Conservation (phyloP, 768 basidiomycete species). For the Leccinum boreale region DNA sequence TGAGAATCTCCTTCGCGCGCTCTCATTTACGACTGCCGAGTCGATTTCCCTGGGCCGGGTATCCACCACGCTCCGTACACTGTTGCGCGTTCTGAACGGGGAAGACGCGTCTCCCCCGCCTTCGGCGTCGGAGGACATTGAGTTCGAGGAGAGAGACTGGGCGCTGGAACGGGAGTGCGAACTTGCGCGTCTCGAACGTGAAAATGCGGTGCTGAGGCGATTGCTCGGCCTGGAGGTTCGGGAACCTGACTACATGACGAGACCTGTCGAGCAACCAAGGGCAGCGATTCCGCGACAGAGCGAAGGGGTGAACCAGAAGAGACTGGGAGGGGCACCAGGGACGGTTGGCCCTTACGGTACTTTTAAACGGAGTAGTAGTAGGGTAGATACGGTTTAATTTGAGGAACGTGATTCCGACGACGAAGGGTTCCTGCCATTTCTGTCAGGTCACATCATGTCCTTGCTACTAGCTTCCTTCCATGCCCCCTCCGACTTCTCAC, state of each 20-base stretch:
- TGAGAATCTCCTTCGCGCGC: slow-evolving; percentile 53
- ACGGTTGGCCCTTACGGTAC: slow-evolving; percentile 44
- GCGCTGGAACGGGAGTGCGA: slow-evolving; percentile 90
- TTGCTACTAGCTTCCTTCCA: slow-evolving; percentile 10
- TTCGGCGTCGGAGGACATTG: slow-evolving; percentile 5
- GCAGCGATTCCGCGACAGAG: slow-evolving; percentile 10
- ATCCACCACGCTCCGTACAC: slow-evolving; percentile 63
- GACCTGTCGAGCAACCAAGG: slow-evolving; percentile 12
- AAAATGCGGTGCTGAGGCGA: slow-evolving; percentile 78
- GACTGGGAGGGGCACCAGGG: slow-evolving; percentile 34
- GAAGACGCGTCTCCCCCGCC: slow-evolving; percentile 43
- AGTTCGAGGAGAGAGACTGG: slow-evolving; percentile 46
- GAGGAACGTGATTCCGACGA: neutral
- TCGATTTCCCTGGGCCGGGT: slow-evolving; percentile 69
- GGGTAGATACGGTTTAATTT: slow-evolving; percentile 9
- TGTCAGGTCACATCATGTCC: slow-evolving; percentile 2
- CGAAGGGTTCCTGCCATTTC: slow-evolving; percentile 12
- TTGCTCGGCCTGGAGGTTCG: slow-evolving; percentile 54
- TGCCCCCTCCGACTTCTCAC: neutral
- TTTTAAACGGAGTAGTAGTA: slow-evolving; percentile 34
- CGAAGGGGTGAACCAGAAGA: slow-evolving; percentile 19
- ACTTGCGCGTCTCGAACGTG: slow-evolving; percentile 78
- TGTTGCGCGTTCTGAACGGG: slow-evolving; percentile 67
- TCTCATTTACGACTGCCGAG: slow-evolving; percentile 59
- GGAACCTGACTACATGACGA: slow-evolving; percentile 13